Conservation (phyloP, 352 stramenopile genomes). For the Aphanomyces euteiches region DNA sequence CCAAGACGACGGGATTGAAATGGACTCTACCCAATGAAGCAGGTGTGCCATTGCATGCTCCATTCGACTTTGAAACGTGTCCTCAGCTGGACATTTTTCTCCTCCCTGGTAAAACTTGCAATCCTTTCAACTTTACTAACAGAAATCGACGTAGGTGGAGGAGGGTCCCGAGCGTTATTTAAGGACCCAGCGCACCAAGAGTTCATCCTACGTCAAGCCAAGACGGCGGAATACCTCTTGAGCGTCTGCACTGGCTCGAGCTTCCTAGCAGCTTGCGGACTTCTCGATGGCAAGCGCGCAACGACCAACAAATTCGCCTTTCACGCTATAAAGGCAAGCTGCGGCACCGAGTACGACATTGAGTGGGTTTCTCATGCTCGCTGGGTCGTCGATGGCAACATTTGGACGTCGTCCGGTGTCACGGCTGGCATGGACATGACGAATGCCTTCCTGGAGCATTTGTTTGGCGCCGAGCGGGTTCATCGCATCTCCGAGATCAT, state of each 20-base stretch:
- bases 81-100: background rate
- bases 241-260: slow-evolving; percentile 54
- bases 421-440: slow-evolving; percentile 64
- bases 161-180: background rate
- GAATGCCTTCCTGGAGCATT: slow-evolving; percentile 40
- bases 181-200: slow-evolving; percentile 4
- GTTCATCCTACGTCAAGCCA: background rate
- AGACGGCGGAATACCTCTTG: slow-evolving; percentile 36
- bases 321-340: slow-evolving; percentile 34
- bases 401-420: slow-evolving; percentile 59
- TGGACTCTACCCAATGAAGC: background rate
- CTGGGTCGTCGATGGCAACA: slow-evolving; percentile 57
- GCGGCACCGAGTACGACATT: slow-evolving; percentile 35
- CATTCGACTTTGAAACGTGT: too few relatives aligned
- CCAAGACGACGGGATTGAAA: background rate
- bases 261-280: slow-evolving; percentile 44
- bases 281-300: slow-evolving; percentile 43
- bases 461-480: slow-evolving; percentile 36
- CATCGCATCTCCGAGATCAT: slow-evolving; percentile 39
- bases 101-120: slow-evolving; percentile 18
- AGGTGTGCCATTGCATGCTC: background rate
- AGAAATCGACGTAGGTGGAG: too few relatives aligned
- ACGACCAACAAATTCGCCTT: slow-evolving; percentile 69
- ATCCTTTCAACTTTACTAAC: too few relatives aligned
- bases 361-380: slow-evolving; percentile 54